phyloP scores from a whole-genome alignment of 148 eudicot genomes.

The Rhododendron williamsianum region DNA sequence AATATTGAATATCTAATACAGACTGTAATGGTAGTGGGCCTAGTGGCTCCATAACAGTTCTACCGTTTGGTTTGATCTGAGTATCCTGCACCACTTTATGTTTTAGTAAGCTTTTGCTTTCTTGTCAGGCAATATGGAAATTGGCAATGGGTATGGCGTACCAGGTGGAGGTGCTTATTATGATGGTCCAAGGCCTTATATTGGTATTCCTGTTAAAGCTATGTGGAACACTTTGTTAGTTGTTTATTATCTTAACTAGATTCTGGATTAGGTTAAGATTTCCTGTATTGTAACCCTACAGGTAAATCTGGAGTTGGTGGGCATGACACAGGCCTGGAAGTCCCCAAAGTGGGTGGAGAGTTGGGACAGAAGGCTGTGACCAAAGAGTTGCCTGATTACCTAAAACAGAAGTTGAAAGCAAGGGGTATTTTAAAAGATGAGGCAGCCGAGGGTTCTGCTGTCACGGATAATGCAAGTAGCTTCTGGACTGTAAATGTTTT shows the following conservation, averaged over 20 bases:
- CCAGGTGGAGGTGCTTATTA: conserved; percentile 95
- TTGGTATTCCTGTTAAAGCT: conserved; percentile 31
- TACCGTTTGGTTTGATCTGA: not conserved
- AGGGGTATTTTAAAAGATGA: conserved; percentile 81
- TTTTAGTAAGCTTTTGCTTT: conserved; percentile 4
- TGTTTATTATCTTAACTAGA: not conserved
- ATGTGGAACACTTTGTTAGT: not conserved
- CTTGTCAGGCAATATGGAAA: conserved; percentile 67
- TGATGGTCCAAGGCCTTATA: conserved; percentile 35
- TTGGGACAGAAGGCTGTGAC: conserved; percentile 35
- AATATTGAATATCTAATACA: not conserved
- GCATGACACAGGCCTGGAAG: conserved; percentile 30
- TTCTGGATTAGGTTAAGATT: conserved; percentile 7
- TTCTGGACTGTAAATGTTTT: not conserved
- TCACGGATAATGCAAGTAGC: conserved; percentile 38
- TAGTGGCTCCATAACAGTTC: not conserved
- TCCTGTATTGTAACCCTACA: conserved; percentile 4
- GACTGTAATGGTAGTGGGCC: not conserved
- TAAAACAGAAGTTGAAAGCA: conserved; percentile 76
- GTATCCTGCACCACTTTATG: not conserved
- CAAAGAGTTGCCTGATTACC: conserved; percentile 76
- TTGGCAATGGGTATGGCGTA: conserved; percentile 98
- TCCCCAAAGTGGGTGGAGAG: conserved; percentile 30
- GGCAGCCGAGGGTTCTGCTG: conserved; percentile 19
- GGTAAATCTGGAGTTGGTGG: conserved; percentile 36